These are phyloP conservation scores for Telfairia occidentalis DNA, from an alignment of 331 rosid species.

Conservation along the genomic window DNA sequence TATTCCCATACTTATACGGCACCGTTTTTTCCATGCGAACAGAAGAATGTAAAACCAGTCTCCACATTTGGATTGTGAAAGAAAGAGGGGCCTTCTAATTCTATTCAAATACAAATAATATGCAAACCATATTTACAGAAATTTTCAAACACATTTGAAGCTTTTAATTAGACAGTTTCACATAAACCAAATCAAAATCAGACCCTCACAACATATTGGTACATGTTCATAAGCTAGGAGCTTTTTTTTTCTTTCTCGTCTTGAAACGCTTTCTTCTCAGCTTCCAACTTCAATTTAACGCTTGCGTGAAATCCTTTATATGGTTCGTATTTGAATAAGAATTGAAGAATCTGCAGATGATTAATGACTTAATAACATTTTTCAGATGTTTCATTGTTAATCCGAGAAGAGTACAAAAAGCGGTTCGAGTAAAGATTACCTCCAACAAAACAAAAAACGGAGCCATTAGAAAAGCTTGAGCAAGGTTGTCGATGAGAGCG, in stretches of 20 bases:
- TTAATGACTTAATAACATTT: not conserved
- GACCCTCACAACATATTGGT: not conserved
- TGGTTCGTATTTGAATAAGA: slow-evolving; percentile 50
- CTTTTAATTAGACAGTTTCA: not conserved
- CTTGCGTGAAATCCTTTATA: slow-evolving; percentile 50
- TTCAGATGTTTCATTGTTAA: not conserved
- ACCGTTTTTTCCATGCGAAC: not conserved
- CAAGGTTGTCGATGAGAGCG: slow-evolving; percentile 70
- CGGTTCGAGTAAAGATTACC: slow-evolving; percentile 24
- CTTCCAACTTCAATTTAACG: slow-evolving; percentile 40
- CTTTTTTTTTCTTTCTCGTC: slow-evolving; percentile 47
- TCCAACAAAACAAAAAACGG: slow-evolving; percentile 80
- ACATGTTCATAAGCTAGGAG: slow-evolving; percentile 16
- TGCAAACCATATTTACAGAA: not conserved
- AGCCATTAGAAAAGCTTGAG: slow-evolving; percentile 74
- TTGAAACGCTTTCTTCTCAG: slow-evolving; percentile 40
- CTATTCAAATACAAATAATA: not conserved
- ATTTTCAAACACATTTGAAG: not conserved
- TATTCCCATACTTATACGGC: not conserved
- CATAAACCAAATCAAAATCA: not conserved
- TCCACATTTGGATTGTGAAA: slow-evolving; percentile 2
- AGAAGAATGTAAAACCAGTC: not conserved
- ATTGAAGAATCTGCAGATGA: slow-evolving; percentile 40
- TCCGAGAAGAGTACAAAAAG: not conserved
- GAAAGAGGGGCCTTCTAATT: not conserved